These are phyloP conservation scores for Cladorrhinum sp. DNA, from an alignment of 2,329 filamentous ascomycete genomes.

Conservation along the genomic window DNA sequence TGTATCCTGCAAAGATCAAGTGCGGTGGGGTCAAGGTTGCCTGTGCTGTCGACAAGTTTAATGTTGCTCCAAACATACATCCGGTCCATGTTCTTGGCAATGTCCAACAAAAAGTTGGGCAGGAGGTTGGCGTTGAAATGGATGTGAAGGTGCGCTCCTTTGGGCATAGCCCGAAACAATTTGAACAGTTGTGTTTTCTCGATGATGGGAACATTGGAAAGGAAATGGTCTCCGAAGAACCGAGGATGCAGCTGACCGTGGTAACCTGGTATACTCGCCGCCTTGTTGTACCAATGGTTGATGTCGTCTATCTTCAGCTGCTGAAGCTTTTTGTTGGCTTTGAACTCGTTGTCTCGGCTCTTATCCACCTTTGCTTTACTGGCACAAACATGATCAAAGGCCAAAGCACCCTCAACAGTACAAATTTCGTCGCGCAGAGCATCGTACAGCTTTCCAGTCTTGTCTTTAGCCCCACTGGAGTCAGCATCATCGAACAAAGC, in stretches of 20 bases:
- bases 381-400: slow-evolving; percentile 21
- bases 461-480: not conserved
- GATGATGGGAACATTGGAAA: slow-evolving; percentile 54
- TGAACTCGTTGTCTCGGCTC: slow-evolving; percentile 25
- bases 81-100: slow-evolving; percentile 53
- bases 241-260: slow-evolving; percentile 44
- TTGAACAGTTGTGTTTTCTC: slow-evolving; percentile 54
- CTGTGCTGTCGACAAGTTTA: slow-evolving; percentile 42
- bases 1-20: slow-evolving; percentile 58
- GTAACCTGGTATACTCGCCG: slow-evolving; percentile 35
- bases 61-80: slow-evolving; percentile 68
- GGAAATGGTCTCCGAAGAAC: slow-evolving; percentile 55
- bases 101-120: slow-evolving; percentile 56
- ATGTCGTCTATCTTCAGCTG: slow-evolving; percentile 38
- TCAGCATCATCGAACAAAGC: not conserved
- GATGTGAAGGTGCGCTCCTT: slow-evolving; percentile 70
- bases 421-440: slow-evolving; percentile 5
- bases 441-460: slow-evolving; percentile 11
- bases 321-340: slow-evolving; percentile 42
- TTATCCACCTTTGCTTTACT: slow-evolving; percentile 8
- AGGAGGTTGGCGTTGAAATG: slow-evolving; percentile 75
- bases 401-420: slow-evolving; percentile 14
- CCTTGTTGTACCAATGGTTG: slow-evolving; percentile 35
- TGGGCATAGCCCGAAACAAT: slow-evolving; percentile 60
- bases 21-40: slow-evolving; percentile 35